phyloP scores from a whole-genome alignment of 1,284 basidiomycete genomes.

The Phellinidium pouzarii region DNA sequence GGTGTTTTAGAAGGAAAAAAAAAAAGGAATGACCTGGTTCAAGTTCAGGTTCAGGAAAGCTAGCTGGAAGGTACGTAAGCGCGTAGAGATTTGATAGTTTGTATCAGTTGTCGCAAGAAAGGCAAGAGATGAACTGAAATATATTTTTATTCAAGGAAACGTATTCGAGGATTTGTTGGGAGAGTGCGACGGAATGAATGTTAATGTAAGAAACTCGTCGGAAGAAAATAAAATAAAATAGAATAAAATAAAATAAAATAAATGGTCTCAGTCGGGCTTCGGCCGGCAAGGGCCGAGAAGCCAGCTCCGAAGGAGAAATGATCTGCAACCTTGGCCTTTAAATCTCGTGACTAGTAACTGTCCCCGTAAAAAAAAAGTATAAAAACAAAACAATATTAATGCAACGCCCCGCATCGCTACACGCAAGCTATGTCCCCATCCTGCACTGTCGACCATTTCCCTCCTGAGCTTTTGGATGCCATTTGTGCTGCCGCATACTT shows the following conservation, averaged over 20 bases:
- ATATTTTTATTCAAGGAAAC: too few species aligned
- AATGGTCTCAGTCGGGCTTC: too few species aligned
- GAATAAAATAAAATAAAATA: too few species aligned
- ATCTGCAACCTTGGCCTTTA: too few species aligned
- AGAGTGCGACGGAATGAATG: too few species aligned
- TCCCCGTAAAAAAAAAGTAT: background rate
- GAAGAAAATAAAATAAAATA: too few species aligned
- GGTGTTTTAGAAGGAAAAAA: background rate
- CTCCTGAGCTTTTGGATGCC: constrained; percentile 58
- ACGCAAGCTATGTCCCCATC: background rate
- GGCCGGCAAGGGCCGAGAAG: background rate
- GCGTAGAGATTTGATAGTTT: background rate
- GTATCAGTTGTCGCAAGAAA: constrained; percentile 13
- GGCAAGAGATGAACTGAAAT: background rate
- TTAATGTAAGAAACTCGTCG: too few species aligned
- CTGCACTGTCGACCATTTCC: constrained; percentile 29
- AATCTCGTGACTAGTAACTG: constrained; percentile 14
- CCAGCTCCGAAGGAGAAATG: too few species aligned
- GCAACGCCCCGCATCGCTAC: background rate
- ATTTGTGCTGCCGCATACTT: constrained; percentile 66
- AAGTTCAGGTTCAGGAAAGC: background rate
- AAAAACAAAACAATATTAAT: background rate
- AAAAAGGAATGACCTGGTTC: background rate
- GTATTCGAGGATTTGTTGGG: too few species aligned
- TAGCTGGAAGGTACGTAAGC: constrained; percentile 5